Evolutionary conservation across 2,329 filamentous ascomycete species (phyloP), one percentile per base, ranked within the genome.

Genomic region (Trichoderma polysporum): DNA sequence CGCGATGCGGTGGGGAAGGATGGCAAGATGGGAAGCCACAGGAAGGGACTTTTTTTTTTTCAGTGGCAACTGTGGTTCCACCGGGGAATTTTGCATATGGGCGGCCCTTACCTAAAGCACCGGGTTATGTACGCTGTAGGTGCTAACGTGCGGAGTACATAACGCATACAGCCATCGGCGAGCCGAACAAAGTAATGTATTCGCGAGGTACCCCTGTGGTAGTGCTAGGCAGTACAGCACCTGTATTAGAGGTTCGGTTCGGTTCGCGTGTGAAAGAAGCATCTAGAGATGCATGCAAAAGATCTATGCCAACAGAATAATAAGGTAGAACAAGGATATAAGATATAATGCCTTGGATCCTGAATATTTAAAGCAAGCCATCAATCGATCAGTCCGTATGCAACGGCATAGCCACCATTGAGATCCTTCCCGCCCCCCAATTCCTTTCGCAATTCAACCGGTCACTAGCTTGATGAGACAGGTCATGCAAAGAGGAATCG

Each of bases 1-100:
- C 60, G 49, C 60, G 59, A 63, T 64, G 9, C 15, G 27, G 60
- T 64, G 60, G 50, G 37, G 60, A 47, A 33, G n/a, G 41, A 45
- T 45, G n/a, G n/a, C n/a, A 45, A 45, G 29, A 56, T 56, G 17
- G 33, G n/a, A 54, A 35, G 19, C n/a, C 35, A 31, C 8, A 54
- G 49, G 49, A 35, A 54, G 59, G 60, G 37, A 54, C 33, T 39
- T 64, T 64, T 64, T 54, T 29, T 29, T 13, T 41, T 7, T 13
- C 47, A 22, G 50, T 15, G 22, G 50, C 25, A 13, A n/a, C n/a
- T n/a, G 50, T 10, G 27, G 27, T 53, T 53, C 25, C 50, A 53
- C 50, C 50, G 27, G 50, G 50, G 50, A 29, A 33, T 63, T 33
- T 47, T 22, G 25, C 19, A 41, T n/a, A 25, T 29, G 6, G 47